Base-by-base conservation (phyloP, 164 flowering plant species). In the Vitis amurensis region DNA sequence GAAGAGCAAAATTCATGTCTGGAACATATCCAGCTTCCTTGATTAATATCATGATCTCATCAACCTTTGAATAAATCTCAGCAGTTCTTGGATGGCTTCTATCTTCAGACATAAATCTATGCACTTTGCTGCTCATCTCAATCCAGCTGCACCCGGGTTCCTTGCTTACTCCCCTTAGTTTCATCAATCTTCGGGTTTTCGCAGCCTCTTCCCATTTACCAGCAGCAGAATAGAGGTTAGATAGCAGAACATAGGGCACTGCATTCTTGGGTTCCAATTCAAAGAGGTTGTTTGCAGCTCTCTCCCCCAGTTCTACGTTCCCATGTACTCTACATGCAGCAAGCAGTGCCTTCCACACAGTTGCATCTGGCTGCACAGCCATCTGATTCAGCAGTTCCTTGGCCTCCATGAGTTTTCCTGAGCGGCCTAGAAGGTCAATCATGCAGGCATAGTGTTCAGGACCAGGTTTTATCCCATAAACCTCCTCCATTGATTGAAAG, bases 71-170 rank as follows among this genome's bases (percentile, higher is more conserved):
- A 77, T 87, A 92, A 50, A 94, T 87, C 71, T 86, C 89, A 44
- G 55, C 59, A 14, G 73, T 75, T 75, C 64, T 77, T 3, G 79
- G 78, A 74, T 92, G 97, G 64, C 77, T 68, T 81, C 92, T 85
- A 50, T 92, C 98, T 74, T 91, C 94, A 67, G 85, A 86, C 77
- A 76, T 73, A 71, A 94, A 94, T 10, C 76, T 79, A 74, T 94
- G 91, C 16, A 92, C 87, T 77, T 66, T 76, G 73, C 91, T 72
- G 62, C 81, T 86, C 55, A 76, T 75, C 77, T 88, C 97, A 47
- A 90, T 78, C 98, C 98, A 94, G 76, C 97, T 94, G 56, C 79
- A 80, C 7, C 97, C 98, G 11, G 97, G 91, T 68, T 92, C 97
- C 72, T 94, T 94, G 59, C 30, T 72, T 3, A 92, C 71, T 8